Conservation (phyloP, 2,329 filamentous ascomycete species). For the Penicillium crustosum region DNA sequence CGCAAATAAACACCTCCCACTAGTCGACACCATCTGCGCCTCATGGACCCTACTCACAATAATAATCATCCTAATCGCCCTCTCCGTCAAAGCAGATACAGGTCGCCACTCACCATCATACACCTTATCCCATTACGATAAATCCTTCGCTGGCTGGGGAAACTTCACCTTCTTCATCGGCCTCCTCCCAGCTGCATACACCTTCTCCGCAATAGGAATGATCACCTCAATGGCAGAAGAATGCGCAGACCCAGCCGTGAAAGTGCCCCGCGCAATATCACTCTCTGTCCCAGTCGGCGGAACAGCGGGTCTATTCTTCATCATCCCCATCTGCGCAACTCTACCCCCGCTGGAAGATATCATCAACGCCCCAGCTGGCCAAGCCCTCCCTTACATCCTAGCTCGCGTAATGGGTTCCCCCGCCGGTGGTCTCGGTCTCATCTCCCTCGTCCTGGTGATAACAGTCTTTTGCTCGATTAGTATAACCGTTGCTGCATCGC, state of each 20-base stretch:
- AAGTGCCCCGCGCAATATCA: slow-evolving; percentile 54
- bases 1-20: slow-evolving; percentile 66
- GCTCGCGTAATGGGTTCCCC: slow-evolving; percentile 51
- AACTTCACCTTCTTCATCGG: slow-evolving; percentile 64
- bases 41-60: slow-evolving; percentile 58
- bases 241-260: slow-evolving; percentile 52
- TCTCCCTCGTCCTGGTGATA: slow-evolving; percentile 52
- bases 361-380: slow-evolving; percentile 46
- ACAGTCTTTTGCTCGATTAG: slow-evolving; percentile 56
- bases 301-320: slow-evolving; percentile 55
- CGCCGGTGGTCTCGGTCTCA: slow-evolving; percentile 49
- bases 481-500: slow-evolving; percentile 53
- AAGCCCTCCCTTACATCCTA: slow-evolving; percentile 55
- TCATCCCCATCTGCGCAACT: slow-evolving; percentile 51
- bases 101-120: slow-evolving; percentile 55
- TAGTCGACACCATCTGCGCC: slow-evolving; percentile 60
- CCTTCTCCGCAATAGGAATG: slow-evolving; percentile 62
- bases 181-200: slow-evolving; percentile 59
- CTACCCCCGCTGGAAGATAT: slow-evolving; percentile 41
- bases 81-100: slow-evolving; percentile 55
- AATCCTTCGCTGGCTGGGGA: slow-evolving; percentile 57
- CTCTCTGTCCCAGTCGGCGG: slow-evolving; percentile 55
- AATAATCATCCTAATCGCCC: slow-evolving; percentile 56
- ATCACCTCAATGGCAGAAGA: slow-evolving; percentile 63
- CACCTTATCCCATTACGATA: slow-evolving; percentile 59